Evolutionary conservation across 2,329 filamentous ascomycete species (phyloP).

Genomic region (Fusarium cyanostomum): DNA sequence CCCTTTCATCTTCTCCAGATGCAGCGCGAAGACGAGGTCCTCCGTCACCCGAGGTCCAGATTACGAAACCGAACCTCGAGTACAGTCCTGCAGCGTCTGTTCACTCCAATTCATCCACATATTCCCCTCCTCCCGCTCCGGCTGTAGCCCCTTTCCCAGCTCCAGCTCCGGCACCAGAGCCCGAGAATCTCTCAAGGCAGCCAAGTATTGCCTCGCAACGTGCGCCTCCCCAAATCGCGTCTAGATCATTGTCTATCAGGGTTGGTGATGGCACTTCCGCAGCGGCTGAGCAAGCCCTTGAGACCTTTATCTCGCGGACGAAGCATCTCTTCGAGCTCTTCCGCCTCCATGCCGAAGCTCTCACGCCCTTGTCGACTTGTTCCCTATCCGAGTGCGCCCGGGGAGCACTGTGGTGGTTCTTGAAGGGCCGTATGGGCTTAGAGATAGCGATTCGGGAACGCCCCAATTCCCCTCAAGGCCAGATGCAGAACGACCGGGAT

Average conservation of each 20-base stretch:
- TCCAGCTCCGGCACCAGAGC: slow-evolving; percentile 19
- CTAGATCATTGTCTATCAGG: slow-evolving; percentile 50
- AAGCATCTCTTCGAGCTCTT: slow-evolving; percentile 81
- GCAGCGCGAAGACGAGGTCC: slow-evolving; percentile 34
- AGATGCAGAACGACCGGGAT: slow-evolving; percentile 63
- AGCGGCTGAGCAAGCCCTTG: slow-evolving; percentile 71
- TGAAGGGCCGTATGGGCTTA: slow-evolving; percentile 79
- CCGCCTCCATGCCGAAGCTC: slow-evolving; percentile 77
- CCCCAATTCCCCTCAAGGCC: slow-evolving; percentile 59
- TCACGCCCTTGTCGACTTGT: slow-evolving; percentile 71
- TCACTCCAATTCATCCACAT: slow-evolving; percentile 47
- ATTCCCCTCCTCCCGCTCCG: slow-evolving; percentile 35
- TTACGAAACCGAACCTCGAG: slow-evolving; percentile 42
- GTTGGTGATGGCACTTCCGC: slow-evolving; percentile 54
- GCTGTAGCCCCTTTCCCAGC: slow-evolving; percentile 15
- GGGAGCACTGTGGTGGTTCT: slow-evolving; percentile 87
- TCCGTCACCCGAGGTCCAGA: slow-evolving; percentile 44
- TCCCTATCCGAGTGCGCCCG: slow-evolving; percentile 74
- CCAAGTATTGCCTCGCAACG: slow-evolving; percentile 40
- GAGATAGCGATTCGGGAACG: slow-evolving; percentile 76
- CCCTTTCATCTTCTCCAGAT: slow-evolving; percentile 39
- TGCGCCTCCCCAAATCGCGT: slow-evolving; percentile 42
- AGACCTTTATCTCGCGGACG: slow-evolving; percentile 75
- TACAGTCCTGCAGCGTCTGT: slow-evolving; percentile 56
- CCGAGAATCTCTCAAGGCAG: slow-evolving; percentile 36